Percentiles rank a stretch among this genome's conserved stretches.
Evolutionary conservation across 2,329 filamentous ascomycete species (phyloP).

Genomic region (Elsinoe ampelina): DNA sequence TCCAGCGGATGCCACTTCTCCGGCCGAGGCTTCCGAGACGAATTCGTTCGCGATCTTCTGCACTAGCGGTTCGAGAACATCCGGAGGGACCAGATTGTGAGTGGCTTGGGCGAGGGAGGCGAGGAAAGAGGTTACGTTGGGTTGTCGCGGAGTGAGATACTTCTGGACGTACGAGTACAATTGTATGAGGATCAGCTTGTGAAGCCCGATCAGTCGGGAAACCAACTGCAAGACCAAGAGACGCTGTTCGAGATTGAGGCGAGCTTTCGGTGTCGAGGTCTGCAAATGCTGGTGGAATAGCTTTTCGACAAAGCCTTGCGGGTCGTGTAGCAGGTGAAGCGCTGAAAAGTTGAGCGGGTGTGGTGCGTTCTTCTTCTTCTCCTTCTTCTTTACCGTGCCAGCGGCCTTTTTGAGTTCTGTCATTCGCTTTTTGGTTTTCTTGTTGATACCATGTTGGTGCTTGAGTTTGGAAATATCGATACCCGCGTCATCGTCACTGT

Average conservation of each 20-base stretch:
- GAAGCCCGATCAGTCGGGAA: constrained; percentile 80
- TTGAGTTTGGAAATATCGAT: constrained; percentile 71
- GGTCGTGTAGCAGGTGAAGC: constrained; percentile 84
- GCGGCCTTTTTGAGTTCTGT: constrained; percentile 72
- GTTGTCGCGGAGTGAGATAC: constrained; percentile 74
- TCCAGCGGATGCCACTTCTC: constrained; percentile 84
- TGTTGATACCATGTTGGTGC: constrained; percentile 86
- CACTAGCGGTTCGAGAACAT: constrained; percentile 80
- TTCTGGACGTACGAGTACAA: constrained; percentile 97
- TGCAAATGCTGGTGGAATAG: constrained; percentile 88
- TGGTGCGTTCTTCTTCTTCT: constrained; percentile 79
- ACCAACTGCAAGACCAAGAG: constrained; percentile 84
- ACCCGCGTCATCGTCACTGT: constrained; percentile 68
- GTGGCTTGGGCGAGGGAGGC: constrained; percentile 87
- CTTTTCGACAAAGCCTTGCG: constrained; percentile 83
- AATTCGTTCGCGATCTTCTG: constrained; percentile 95
- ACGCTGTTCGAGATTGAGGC: constrained; percentile 79
- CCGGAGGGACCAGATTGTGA: constrained; percentile 83
- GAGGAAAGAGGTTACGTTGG: constrained; percentile 83
- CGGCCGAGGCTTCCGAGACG: constrained; percentile 84
- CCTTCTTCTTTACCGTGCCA: constrained; percentile 69
- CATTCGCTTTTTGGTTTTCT: constrained; percentile 84
- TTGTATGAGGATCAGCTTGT: constrained; percentile 80
- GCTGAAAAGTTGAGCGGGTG: constrained; percentile 93
- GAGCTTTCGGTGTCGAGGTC: constrained; percentile 60